Percentiles rank a stretch among this genome's conserved stretches.
phyloP scores from a whole-genome alignment of 768 basidiomycete species.

The Pisolithus microcarpus region DNA sequence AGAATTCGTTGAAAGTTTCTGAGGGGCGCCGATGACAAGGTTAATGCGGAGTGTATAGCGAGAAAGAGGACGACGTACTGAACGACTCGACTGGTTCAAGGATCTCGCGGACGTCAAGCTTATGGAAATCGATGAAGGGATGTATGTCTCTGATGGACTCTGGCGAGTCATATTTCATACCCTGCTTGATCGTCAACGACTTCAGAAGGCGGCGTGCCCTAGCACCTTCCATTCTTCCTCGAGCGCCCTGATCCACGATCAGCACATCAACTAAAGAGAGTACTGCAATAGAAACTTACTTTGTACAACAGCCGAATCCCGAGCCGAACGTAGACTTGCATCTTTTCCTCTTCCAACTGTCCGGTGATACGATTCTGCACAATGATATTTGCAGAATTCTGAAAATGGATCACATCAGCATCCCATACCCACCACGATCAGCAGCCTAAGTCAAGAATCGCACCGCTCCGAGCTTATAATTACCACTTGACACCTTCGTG shows the following conservation, averaged over 20 bases:
- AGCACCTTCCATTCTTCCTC: slow-evolving; percentile 81
- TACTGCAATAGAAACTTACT: slow-evolving; percentile 26
- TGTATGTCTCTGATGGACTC: slow-evolving; percentile 81
- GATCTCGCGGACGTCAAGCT: slow-evolving; percentile 76
- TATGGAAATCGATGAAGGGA: slow-evolving; percentile 85
- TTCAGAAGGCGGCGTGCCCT: slow-evolving; percentile 79
- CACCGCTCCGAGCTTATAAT: slow-evolving; percentile 87
- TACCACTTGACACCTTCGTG: slow-evolving; percentile 76
- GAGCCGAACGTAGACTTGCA: slow-evolving; percentile 88
- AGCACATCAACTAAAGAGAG: background rate
- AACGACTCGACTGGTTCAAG: slow-evolving; percentile 77
- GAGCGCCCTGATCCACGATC: slow-evolving; percentile 52
- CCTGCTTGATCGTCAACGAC: slow-evolving; percentile 89
- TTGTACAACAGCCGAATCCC: slow-evolving; percentile 92
- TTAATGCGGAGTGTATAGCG: background rate
- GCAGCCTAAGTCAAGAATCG: slow-evolving; percentile 21
- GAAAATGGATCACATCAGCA: background rate
- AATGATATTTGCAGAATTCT: slow-evolving; percentile 98
- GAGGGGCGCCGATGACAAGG: background rate
- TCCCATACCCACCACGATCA: background rate
- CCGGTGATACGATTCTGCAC: slow-evolving; percentile 92
- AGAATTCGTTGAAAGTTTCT: slow-evolving; percentile 94
- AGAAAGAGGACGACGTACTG: slow-evolving; percentile 40
- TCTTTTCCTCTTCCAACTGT: slow-evolving; percentile 94
- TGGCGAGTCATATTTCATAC: slow-evolving; percentile 83